Evolutionary conservation across 1,139 yeast genomes (phyloP), one percentile per base, ranked within the genome.

Genomic region (Kodamaea derodonti): DNA sequence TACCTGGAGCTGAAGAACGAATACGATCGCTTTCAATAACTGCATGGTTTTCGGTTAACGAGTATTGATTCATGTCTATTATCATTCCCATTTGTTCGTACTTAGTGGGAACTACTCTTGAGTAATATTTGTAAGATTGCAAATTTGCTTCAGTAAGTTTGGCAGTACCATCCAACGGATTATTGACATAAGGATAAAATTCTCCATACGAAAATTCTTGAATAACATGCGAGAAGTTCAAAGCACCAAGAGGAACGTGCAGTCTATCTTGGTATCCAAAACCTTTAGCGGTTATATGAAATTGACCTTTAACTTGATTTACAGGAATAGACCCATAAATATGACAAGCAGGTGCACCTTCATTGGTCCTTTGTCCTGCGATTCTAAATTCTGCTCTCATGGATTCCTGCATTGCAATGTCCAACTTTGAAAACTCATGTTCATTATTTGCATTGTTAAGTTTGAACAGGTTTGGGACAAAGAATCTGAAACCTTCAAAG

Each of bases 141-240:
- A 62, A 51, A 13, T 62, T 55, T 3, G 69, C 69, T 2, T 57
- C 54, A 2, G 87, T 74, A 17, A 62, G 54, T 48, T 78, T 76
- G 1, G 78, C 84, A 0, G 88, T 78, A 37, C 71, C 73, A 54
- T 92, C 98, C 45, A 94, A 69, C 5, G 97, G 95, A 52, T 92
- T 92, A 46, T 83, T 72, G 42, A 90, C 72, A 48, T 76, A 83
- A 2, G 98, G 97, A 52, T 78, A 88, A 58, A 84, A 88, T 24
- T 79, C 86, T 14, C 99, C 98, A 60, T 81, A 92, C 8, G 97
- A 88, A 44, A 88, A 77, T 57, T 92, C 97, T 42, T 78, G 79
- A 39, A 92, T 82, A 5, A 78, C 78, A 58, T 92, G 98, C 1
- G 95, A 75, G 51, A 90, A 84, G 54, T 92, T 85, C 38, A 86